Evolutionary conservation across 306 rosid genomes (phyloP).

Genomic region (Carpinus fangiana): DNA sequence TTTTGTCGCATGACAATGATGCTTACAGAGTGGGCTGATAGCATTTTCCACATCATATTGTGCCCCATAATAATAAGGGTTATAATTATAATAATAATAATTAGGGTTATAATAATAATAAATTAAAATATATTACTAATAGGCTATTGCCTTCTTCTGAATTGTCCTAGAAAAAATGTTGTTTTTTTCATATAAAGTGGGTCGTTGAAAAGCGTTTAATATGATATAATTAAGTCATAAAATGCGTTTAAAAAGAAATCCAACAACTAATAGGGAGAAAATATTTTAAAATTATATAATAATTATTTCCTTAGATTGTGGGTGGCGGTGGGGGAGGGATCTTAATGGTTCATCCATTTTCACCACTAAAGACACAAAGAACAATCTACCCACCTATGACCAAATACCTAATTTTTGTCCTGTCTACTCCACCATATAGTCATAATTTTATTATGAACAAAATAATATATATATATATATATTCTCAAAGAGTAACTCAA

Average conservation of each 20-base stretch:
- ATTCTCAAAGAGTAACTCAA: no score
- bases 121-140: not conserved
- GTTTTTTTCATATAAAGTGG: slow-evolving; percentile 1
- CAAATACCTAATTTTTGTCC: slow-evolving; percentile 27
- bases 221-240: slow-evolving; percentile 10
- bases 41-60: slow-evolving; percentile 22
- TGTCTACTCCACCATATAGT: slow-evolving; percentile 14
- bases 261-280: not conserved
- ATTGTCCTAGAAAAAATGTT: not conserved
- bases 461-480: no score
- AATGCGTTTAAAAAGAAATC: slow-evolving; percentile 1
- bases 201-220: slow-evolving; percentile 14
- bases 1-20: slow-evolving; percentile 13
- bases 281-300: not conserved
- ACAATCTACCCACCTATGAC: not conserved
- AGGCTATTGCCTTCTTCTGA: not conserved
- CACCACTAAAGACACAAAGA: slow-evolving; percentile 28
- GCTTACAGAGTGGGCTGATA: slow-evolving; percentile 22
- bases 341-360: slow-evolving; percentile 20
- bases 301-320: not conserved
- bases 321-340: slow-evolving; percentile 9
- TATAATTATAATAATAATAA: not conserved
- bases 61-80: not conserved
- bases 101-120: no score
- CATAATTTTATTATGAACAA: not conserved